A percentile compares a stretch with the other conserved stretches of the same genome.
Evolutionary conservation across 768 basidiomycete genomes (phyloP).

Genomic region (Lactifluus pinguis): DNA sequence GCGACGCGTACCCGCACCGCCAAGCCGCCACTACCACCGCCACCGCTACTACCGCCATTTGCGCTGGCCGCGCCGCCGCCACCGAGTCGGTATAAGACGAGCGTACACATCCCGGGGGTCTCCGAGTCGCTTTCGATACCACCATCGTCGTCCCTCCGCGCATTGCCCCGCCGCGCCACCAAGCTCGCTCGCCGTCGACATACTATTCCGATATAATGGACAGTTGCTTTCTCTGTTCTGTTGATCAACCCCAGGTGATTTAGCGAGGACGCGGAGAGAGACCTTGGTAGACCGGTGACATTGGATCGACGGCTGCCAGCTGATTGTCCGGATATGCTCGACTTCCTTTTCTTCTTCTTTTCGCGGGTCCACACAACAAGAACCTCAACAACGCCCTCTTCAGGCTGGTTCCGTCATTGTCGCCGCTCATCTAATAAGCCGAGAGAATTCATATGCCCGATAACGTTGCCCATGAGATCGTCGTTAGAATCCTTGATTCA

Average conservation of each 20-base stretch:
- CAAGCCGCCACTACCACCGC: too few relatives aligned
- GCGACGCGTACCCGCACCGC: constrained; percentile 55
- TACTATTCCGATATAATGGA: constrained; percentile 11
- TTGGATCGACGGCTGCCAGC: not conserved
- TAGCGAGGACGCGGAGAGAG: constrained; percentile 1
- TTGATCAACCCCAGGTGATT: not conserved
- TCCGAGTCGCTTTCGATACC: constrained; percentile 83
- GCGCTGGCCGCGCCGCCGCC: constrained; percentile 6
- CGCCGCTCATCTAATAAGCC: constrained; percentile 4
- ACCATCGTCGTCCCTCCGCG: constrained; percentile 38
- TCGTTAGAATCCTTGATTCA: too few relatives aligned
- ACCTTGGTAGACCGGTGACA: not conserved
- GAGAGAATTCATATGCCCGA: too few relatives aligned
- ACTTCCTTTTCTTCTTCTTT: too few relatives aligned
- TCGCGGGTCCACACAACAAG: too few relatives aligned
- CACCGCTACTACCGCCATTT: not conserved
- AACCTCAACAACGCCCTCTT: too few relatives aligned
- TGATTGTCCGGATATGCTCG: not conserved
- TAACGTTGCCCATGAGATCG: too few relatives aligned
- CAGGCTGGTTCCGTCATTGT: too few relatives aligned
- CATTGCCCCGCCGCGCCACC: not conserved
- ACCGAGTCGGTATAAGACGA: constrained; percentile 39
- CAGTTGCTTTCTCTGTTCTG: constrained; percentile 4
- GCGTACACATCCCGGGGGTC: constrained; percentile 88
- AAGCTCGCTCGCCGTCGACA: constrained; percentile 12